Evolutionary conservation across 2,329 filamentous ascomycete genomes (phyloP).

Genomic region (Aciculosporium take): DNA sequence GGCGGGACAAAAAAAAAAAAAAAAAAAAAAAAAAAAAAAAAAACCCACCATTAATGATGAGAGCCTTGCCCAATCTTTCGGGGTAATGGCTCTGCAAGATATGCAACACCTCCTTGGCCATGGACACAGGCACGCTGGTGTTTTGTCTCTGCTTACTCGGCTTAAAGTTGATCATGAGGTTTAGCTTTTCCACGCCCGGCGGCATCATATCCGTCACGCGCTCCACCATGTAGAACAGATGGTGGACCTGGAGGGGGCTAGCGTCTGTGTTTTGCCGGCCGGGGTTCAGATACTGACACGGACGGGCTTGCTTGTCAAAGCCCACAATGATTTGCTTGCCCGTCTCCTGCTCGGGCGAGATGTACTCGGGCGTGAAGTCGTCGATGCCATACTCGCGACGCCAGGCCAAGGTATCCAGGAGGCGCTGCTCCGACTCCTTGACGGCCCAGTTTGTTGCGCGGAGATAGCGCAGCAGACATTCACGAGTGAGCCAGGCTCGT

Average conservation of each 20-base stretch:
- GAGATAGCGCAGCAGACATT: slow-evolving; percentile 85
- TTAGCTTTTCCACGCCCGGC: slow-evolving; percentile 71
- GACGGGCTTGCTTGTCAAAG: slow-evolving; percentile 72
- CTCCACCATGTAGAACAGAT: slow-evolving; percentile 93
- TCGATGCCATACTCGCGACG: slow-evolving; percentile 78
- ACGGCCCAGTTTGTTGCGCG: slow-evolving; percentile 85
- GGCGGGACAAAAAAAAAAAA: background rate
- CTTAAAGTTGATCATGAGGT: slow-evolving; percentile 85
- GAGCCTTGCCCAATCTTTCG: slow-evolving; percentile 72
- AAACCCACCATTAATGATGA: slow-evolving; percentile 70
- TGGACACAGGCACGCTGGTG: slow-evolving; percentile 55
- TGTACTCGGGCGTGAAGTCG: slow-evolving; percentile 68
- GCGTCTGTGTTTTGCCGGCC: slow-evolving; percentile 84
- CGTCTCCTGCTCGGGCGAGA: slow-evolving; percentile 87
- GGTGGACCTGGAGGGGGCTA: slow-evolving; percentile 76
- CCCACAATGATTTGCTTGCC: slow-evolving; percentile 87
- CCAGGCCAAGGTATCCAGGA: slow-evolving; percentile 73
- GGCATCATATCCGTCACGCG: slow-evolving; percentile 77
- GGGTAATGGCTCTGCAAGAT: slow-evolving; percentile 95
- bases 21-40: background rate
- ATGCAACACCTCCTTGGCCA: slow-evolving; percentile 69
- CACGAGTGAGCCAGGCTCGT: slow-evolving; percentile 77
- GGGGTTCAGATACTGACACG: slow-evolving; percentile 82
- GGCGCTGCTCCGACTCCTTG: slow-evolving; percentile 59
- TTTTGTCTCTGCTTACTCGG: slow-evolving; percentile 61